Conservation (phyloP, 192 early-diverging fungal genomes). For the Hyaloraphidium curvatum region DNA sequence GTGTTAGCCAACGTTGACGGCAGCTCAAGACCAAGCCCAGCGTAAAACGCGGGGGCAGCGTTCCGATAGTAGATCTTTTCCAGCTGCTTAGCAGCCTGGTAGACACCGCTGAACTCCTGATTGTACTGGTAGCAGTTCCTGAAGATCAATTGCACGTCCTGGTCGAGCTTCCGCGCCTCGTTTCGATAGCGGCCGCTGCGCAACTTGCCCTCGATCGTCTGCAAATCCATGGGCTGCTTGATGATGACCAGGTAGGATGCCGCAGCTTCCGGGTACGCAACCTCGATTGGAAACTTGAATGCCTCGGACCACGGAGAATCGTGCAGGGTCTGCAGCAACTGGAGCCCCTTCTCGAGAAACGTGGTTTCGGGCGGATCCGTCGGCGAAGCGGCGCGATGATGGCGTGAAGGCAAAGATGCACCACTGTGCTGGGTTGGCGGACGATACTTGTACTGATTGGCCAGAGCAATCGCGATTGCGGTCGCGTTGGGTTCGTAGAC, state of each 20-base stretch:
- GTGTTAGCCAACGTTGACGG: neutral
- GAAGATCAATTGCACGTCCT: constrained; percentile 40
- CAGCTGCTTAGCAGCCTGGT: constrained; percentile 31
- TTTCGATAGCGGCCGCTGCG: constrained; percentile 19
- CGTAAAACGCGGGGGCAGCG: constrained; percentile 16
- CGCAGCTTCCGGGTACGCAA: no score
- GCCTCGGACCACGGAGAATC: no score
- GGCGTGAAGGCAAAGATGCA: no score
- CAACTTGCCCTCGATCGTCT: constrained; percentile 39
- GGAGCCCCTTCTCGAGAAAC: no score
- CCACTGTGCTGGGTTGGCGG: no score
- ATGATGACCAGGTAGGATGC: constrained; percentile 39
- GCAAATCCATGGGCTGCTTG: constrained; percentile 54
- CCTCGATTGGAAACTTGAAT: no score
- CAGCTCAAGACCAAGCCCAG: neutral
- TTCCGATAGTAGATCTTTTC: constrained; percentile 18
- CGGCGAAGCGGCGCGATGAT: no score
- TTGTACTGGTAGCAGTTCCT: constrained; percentile 61
- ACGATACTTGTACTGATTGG: no score
- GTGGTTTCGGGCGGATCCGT: no score
- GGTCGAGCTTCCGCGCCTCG: constrained; percentile 26
- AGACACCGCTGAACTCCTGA: constrained; percentile 39
- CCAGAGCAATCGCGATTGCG: no score
- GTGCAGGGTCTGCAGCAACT: no score
- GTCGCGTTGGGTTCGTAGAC: constrained; percentile 36